phyloP scores from a whole-genome alignment of 352 stramenopile species.

The Globisporangium camurandrum region DNA sequence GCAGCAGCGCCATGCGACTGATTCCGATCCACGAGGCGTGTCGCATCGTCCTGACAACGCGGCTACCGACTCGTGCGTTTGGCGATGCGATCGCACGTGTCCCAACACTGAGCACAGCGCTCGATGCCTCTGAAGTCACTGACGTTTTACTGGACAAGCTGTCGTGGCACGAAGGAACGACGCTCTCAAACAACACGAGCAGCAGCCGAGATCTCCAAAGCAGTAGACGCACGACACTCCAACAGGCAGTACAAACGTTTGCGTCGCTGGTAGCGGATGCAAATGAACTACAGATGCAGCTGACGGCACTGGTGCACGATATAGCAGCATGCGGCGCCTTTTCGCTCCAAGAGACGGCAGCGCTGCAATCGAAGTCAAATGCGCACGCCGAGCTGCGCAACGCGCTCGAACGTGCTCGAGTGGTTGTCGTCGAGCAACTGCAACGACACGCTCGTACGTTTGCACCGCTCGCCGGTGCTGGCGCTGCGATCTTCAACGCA shows the following conservation, averaged over 20 bases:
- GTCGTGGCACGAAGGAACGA: constrained; percentile 20
- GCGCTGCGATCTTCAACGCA: constrained; percentile 32
- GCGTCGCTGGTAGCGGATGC: constrained; percentile 11
- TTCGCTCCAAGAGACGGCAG: constrained; percentile 27
- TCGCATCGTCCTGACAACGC: constrained; percentile 36
- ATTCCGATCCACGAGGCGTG: constrained; percentile 30
- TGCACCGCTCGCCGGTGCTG: constrained; percentile 17
- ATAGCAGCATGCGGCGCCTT: constrained; percentile 36
- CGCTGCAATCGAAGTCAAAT: constrained; percentile 19
- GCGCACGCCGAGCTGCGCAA: constrained; percentile 21
- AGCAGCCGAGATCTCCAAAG: no score
- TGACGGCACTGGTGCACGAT: constrained; percentile 35
- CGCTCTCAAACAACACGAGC: constrained; percentile 1
- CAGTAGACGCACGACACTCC: constrained; percentile 13
- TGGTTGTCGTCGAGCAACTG: constrained; percentile 13
- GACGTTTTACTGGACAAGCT: constrained; percentile 41
- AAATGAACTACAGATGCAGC: constrained; percentile 12
- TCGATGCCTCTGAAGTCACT: constrained; percentile 21
- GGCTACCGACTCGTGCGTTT: constrained; percentile 22
- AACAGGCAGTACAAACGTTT: constrained; percentile 25
- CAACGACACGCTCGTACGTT: constrained; percentile 12
- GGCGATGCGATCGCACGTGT: constrained; percentile 26
- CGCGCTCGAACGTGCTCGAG: constrained; percentile 4
- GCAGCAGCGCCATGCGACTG: background rate
- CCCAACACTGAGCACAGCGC: constrained; percentile 24